These are phyloP conservation scores for Theileria annulata DNA, from an alignment of 169 alveolate species.

Conservation along the genomic window DNA sequence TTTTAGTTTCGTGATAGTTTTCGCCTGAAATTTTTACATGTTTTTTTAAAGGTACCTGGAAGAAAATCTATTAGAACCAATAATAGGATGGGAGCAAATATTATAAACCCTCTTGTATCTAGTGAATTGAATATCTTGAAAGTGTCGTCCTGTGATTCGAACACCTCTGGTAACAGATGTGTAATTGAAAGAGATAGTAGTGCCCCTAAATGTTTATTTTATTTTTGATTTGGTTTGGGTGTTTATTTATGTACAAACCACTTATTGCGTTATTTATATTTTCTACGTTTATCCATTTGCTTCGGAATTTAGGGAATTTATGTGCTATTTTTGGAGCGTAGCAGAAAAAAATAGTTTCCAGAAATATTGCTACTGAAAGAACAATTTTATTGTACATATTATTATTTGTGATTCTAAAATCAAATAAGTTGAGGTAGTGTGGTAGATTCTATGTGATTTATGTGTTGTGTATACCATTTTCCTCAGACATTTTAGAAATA, in stretches of 20 bases:
- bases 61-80: conserved; percentile 60
- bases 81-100: conserved; percentile 51
- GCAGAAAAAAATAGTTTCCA: conserved; percentile 57
- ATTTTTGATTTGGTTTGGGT: not conserved
- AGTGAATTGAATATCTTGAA: conserved; percentile 16
- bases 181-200: conserved; percentile 59
- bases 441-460: not conserved
- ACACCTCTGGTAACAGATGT: conserved; percentile 66
- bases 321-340: conserved; percentile 57
- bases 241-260: conserved; percentile 23
- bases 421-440: not conserved
- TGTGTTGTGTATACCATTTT: not conserved
- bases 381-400: conserved; percentile 34
- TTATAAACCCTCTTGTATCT: conserved; percentile 58
- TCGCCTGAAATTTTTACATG: conserved; percentile 24
- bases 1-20: conserved; percentile 33
- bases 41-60: conserved; percentile 30
- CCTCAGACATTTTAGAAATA: not conserved
- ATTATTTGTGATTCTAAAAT: not conserved
- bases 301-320: conserved; percentile 25
- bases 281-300: conserved; percentile 46
- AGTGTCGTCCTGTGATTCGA: conserved; percentile 9
- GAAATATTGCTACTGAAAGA: conserved; percentile 43
- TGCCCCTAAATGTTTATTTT: conserved; percentile 44
- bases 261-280: conserved; percentile 64